These are phyloP conservation scores for Petunia hybrid DNA, from an alignment of 305 asterid genomes.

Conservation along the genomic window DNA sequence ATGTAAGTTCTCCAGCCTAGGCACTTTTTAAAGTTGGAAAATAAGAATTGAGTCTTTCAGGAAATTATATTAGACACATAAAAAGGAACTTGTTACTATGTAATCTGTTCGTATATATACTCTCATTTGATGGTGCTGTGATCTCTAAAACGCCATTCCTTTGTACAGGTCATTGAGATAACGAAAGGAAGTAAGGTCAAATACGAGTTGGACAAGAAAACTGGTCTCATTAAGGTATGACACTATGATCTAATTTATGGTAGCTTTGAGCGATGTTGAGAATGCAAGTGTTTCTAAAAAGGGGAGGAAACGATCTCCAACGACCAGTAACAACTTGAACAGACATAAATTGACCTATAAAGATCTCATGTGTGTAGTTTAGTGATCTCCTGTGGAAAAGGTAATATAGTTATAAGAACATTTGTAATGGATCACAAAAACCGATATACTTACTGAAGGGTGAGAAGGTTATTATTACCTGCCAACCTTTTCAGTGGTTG, in stretches of 20 bases:
- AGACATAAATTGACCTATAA: no score
- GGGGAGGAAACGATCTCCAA: no score
- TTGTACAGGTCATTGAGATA: constrained; percentile 70
- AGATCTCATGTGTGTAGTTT: no score
- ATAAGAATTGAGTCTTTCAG: background rate
- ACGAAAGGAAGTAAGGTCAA: constrained; percentile 78
- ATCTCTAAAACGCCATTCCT: background rate
- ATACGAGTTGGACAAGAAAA: constrained; percentile 74
- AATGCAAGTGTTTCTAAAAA: background rate
- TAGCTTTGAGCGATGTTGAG: background rate
- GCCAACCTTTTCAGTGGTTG: background rate
- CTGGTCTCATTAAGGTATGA: constrained; percentile 70
- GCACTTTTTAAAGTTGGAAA: background rate
- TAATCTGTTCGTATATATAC: background rate
- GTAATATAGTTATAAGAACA: no score
- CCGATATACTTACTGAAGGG: background rate
- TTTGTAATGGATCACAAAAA: no score
- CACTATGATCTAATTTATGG: background rate
- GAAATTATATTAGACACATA: background rate
- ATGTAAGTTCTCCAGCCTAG: background rate
- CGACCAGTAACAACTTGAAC: no score
- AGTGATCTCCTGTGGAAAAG: no score
- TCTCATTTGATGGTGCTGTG: background rate
- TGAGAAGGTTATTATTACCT: background rate
- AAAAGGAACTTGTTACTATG: background rate